These are phyloP conservation scores for Turnera subulata DNA, from an alignment of 345 rosid genomes.

Conservation along the genomic window DNA sequence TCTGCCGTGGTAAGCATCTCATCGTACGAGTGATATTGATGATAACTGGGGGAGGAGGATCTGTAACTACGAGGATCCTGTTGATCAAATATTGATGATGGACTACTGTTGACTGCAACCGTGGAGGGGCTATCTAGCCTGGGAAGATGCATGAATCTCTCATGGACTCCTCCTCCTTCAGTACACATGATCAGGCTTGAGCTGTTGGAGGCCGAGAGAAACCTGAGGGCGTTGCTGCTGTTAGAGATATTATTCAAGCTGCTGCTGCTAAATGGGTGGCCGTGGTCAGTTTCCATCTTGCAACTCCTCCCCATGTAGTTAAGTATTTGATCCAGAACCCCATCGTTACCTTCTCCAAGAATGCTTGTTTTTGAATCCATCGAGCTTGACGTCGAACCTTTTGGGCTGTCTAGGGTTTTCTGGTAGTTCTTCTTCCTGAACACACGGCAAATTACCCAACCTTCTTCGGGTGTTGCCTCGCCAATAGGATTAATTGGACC, in stretches of 20 bases:
- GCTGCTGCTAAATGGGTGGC: constrained; percentile 14
- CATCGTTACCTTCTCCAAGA: constrained; percentile 29
- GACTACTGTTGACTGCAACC: constrained; percentile 11
- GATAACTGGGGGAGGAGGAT: too few species aligned
- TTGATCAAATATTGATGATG: too few species aligned
- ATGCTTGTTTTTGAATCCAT: constrained; percentile 42
- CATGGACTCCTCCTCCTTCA: constrained; percentile 29
- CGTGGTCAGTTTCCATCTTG: constrained; percentile 55
- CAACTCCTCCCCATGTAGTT: constrained; percentile 63
- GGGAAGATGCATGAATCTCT: constrained; percentile 67
- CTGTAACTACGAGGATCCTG: constrained; percentile 22
- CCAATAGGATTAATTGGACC: constrained; percentile 27
- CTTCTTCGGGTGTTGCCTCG: constrained; percentile 67
- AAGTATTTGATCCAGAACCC: constrained; percentile 64
- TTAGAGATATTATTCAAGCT: constrained; percentile 14
- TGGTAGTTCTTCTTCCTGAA: constrained; percentile 89
- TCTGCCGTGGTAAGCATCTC: constrained; percentile 42
- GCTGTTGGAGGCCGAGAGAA: constrained; percentile 23
- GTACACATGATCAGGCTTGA: constrained; percentile 16
- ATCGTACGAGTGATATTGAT: constrained; percentile 32
- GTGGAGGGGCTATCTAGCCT: constrained; percentile 57
- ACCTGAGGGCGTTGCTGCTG: constrained; percentile 15
- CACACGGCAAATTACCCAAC: constrained; percentile 97
- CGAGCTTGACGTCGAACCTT: constrained; percentile 36
- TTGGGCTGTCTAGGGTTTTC: constrained; percentile 74